These are phyloP conservation scores for Boletus insuetus DNA, from an alignment of 768 basidiomycete species.

Conservation along the genomic window DNA sequence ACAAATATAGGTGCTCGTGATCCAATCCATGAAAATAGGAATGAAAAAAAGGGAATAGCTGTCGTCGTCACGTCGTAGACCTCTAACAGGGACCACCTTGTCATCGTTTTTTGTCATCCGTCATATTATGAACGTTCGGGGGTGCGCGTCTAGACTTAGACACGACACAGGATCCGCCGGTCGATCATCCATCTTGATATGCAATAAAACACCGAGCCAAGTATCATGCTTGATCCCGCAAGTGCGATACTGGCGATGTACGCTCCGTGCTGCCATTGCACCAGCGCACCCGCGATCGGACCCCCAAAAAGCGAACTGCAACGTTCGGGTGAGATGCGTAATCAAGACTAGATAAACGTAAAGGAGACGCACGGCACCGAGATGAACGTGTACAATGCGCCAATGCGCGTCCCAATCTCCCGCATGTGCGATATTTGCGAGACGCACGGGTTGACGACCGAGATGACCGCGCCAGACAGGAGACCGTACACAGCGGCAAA, in stretches of 20 bases:
- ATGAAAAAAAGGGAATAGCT: not conserved
- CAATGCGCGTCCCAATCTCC: constrained; percentile 62
- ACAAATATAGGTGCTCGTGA: constrained; percentile 13
- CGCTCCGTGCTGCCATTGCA: constrained; percentile 45
- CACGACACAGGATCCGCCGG: constrained; percentile 40
- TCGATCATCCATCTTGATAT: constrained; percentile 48
- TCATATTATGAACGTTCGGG: too few species aligned
- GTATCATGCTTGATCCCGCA: constrained; percentile 55
- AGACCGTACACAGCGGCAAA: constrained; percentile 63
- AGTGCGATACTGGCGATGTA: constrained; percentile 53
- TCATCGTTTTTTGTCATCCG: too few species aligned
- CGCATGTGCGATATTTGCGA: constrained; percentile 59
- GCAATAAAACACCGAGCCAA: constrained; percentile 58
- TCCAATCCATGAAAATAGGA: constrained; percentile 14
- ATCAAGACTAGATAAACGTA: not conserved
- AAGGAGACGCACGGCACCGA: constrained; percentile 63
- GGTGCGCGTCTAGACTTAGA: constrained; percentile 30
- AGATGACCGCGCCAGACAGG: constrained; percentile 66
- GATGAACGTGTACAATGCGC: constrained; percentile 60
- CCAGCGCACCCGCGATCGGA: constrained; percentile 59
- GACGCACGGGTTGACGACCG: constrained; percentile 65
- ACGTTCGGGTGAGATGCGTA: not conserved
- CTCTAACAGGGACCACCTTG: too few species aligned
- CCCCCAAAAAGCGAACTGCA: constrained; percentile 60
- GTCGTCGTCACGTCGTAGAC: not conserved